Conservation (phyloP, 192 early-diverging fungal species). For the Entomortierella parvispora region DNA sequence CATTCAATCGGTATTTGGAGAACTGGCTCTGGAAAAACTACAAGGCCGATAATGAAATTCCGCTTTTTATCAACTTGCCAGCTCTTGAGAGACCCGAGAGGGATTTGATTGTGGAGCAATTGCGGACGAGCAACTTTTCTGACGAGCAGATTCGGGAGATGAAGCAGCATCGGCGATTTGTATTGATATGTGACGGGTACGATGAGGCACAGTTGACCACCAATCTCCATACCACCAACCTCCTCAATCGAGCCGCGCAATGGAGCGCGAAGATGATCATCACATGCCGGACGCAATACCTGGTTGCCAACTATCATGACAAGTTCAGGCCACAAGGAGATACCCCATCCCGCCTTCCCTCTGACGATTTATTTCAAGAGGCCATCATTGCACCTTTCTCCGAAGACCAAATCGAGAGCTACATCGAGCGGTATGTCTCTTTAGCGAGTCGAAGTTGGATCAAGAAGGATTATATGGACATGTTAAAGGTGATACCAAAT, state of each 20-base stretch:
- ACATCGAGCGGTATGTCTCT: background rate
- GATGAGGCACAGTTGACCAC: background rate
- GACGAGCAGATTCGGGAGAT: slow-evolving; percentile 3
- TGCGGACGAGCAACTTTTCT: background rate
- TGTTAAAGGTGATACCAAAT: background rate
- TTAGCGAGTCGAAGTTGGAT: background rate
- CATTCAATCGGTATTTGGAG: no score
- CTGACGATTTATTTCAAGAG: slow-evolving; percentile 11
- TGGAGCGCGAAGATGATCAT: slow-evolving; percentile 9
- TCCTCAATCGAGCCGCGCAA: background rate
- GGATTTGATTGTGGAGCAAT: slow-evolving; percentile 7
- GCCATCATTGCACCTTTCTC: slow-evolving; percentile 6
- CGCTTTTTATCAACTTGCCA: slow-evolving; percentile 7
- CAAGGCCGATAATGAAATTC: background rate
- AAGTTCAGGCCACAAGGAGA: background rate
- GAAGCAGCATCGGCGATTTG: background rate
- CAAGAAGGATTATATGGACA: slow-evolving; percentile 1
- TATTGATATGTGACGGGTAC: slow-evolving; percentile 18
- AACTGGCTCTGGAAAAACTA: no score
- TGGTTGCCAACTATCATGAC: background rate
- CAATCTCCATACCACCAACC: slow-evolving; percentile 6
- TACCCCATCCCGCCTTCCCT: background rate
- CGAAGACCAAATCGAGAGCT: background rate
- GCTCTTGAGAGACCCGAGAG: background rate
- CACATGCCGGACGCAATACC: slow-evolving; percentile 8